Evolutionary conservation across 2,329 filamentous ascomycete species (phyloP).

Genomic region (Fusarium praegraminearum): DNA sequence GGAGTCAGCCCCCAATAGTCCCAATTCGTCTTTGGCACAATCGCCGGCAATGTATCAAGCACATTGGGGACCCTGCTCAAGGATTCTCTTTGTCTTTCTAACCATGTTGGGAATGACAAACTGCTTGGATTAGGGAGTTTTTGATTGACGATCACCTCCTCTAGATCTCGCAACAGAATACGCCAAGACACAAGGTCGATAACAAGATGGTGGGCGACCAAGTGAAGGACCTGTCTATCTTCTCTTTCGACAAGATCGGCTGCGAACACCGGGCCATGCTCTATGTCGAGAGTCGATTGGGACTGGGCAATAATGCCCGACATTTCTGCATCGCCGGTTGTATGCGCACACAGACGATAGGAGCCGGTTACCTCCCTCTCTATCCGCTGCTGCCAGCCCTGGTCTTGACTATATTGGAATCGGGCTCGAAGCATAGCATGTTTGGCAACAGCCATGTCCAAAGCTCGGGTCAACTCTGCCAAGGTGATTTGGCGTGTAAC

Average conservation of each 20-base stretch:
- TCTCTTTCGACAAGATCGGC: background rate
- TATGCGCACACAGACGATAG: background rate
- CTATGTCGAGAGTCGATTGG: background rate
- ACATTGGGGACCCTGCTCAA: background rate
- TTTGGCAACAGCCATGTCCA: background rate
- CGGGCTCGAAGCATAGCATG: conserved; percentile 8
- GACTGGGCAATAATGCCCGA: background rate
- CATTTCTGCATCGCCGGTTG: background rate
- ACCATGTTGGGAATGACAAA: background rate
- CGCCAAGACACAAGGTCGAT: conserved; percentile 7
- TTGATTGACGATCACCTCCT: background rate
- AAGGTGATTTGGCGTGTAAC: background rate
- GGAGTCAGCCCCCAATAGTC: conserved; percentile 6
- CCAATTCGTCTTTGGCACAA: background rate
- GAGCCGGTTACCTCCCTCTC: background rate
- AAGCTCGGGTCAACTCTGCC: background rate
- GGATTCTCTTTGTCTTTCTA: background rate
- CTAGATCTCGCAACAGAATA: background rate
- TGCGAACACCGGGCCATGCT: conserved; percentile 2
- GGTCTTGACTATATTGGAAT: background rate
- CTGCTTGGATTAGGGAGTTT: background rate
- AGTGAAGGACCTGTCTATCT: background rate
- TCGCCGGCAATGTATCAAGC: background rate
- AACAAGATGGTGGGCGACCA: conserved; percentile 4
- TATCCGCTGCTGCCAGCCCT: conserved; percentile 4